Conservation (phyloP, 306 rosid genomes). For the Vachellia pachyceras region DNA sequence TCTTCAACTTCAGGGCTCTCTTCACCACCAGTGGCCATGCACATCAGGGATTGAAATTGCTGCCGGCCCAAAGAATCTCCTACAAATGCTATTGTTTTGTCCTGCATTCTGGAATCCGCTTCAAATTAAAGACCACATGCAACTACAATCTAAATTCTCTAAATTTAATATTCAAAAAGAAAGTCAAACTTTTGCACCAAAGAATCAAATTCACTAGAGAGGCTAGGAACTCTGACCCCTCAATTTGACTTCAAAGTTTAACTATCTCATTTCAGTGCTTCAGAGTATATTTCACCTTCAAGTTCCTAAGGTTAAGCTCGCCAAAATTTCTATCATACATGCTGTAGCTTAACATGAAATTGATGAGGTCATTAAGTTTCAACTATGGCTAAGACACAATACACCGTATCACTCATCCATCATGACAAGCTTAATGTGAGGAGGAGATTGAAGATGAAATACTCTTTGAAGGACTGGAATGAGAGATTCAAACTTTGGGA, state of each 20-base stretch:
- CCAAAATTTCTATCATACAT: neutral
- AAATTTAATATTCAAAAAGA: neutral
- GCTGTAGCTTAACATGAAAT: neutral
- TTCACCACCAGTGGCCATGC: constrained; percentile 84
- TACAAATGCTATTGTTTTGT: constrained; percentile 80
- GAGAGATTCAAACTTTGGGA: neutral
- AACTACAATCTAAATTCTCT: constrained; percentile 15
- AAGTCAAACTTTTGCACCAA: constrained; percentile 16
- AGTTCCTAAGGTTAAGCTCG: neutral
- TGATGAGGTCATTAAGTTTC: neutral
- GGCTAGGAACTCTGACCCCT: neutral
- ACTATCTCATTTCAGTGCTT: neutral
- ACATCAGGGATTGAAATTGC: constrained; percentile 95
- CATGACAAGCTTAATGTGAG: neutral
- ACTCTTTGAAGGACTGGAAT: neutral
- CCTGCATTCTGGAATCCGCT: constrained; percentile 77
- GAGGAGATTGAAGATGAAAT: neutral
- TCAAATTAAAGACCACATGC: constrained; percentile 42
- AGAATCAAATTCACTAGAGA: neutral
- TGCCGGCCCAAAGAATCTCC: constrained; percentile 95
- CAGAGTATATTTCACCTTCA: neutral
- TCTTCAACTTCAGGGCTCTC: constrained; percentile 68
- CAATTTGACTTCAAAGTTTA: neutral
- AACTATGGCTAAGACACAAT: neutral
- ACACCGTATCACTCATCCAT: neutral